Conservation (phyloP, 257 asterid genomes). For the Paraleonurus japonicus region DNA sequence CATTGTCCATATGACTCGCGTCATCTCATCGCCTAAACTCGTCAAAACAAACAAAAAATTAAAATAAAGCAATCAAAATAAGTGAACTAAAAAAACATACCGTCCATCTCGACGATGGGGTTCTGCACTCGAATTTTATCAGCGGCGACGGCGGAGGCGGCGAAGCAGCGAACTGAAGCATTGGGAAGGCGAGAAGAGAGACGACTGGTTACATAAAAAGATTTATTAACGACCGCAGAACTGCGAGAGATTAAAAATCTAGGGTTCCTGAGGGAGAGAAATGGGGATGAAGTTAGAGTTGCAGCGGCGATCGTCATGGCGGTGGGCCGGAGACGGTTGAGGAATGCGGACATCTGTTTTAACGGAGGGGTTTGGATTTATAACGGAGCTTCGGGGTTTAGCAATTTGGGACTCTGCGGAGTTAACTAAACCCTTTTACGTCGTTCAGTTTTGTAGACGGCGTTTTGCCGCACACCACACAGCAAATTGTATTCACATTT, state of each 20-base stretch:
- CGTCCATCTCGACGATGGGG: slow-evolving; percentile 97
- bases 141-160: slow-evolving; percentile 37
- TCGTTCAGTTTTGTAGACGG: slow-evolving; percentile 6
- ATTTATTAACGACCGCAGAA: slow-evolving; percentile 21
- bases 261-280: slow-evolving; percentile 28
- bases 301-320: slow-evolving; percentile 59
- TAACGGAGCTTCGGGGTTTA: slow-evolving; percentile 21
- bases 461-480: neutral
- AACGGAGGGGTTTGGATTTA: slow-evolving; percentile 7
- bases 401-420: slow-evolving; percentile 5
- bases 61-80: neutral
- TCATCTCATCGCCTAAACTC: slow-evolving; percentile 84
- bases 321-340: slow-evolving; percentile 35
- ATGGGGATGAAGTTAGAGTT: slow-evolving; percentile 33
- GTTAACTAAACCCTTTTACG: slow-evolving; percentile 13
- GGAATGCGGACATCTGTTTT: slow-evolving; percentile 28
- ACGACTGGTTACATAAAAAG: slow-evolving; percentile 28
- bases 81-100: slow-evolving; percentile 28
- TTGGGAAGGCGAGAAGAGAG: slow-evolving; percentile 33
- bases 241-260: slow-evolving; percentile 19
- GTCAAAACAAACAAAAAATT: neutral
- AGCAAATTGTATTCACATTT: no score
- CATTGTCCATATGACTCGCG: slow-evolving; percentile 84
- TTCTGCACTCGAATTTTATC: slow-evolving; percentile 69
- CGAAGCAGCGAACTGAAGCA: slow-evolving; percentile 63